A percentile compares a stretch with the other conserved stretches of the same genome.
These are phyloP conservation scores for Trifolium fragiferum DNA, from an alignment of 306 rosid genomes.

Conservation along the genomic window DNA sequence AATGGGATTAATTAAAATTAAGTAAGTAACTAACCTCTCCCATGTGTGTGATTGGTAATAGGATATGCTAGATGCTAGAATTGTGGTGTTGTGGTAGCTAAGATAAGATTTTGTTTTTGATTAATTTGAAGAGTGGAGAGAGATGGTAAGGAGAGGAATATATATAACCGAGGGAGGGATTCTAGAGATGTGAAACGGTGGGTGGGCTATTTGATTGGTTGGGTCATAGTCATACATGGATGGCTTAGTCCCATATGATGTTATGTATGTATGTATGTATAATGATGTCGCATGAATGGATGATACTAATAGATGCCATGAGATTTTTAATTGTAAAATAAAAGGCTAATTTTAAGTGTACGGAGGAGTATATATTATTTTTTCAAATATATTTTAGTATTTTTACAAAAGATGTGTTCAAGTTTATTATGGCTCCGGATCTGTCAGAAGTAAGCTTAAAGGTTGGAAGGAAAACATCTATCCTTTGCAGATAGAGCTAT, in stretches of 20 bases:
- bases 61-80: constrained; percentile 3
- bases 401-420: too few relatives aligned
- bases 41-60: constrained; percentile 45
- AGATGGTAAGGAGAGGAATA: constrained; percentile 31
- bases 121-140: constrained; percentile 44
- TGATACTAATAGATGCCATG: neutral
- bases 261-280: constrained; percentile 25
- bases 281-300: neutral
- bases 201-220: constrained; percentile 43
- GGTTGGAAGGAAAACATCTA: too few relatives aligned
- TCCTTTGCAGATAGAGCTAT: too few relatives aligned
- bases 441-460: too few relatives aligned
- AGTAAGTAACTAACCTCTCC: constrained; percentile 68
- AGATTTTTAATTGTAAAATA: neutral
- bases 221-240: constrained; percentile 33
- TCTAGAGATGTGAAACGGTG: constrained; percentile 29
- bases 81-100: neutral
- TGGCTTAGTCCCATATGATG: neutral
- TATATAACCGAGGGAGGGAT: constrained; percentile 43
- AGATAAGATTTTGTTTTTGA: constrained; percentile 30
- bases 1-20: neutral
- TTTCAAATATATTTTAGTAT: too few relatives aligned
- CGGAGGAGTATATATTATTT: too few relatives aligned
- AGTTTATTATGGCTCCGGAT: too few relatives aligned
- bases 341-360: too few relatives aligned